Percentiles rank a stretch among this genome's conserved stretches.
phyloP scores from a whole-genome alignment of 2,329 filamentous ascomycete species.

The Huntiella abstrusa region DNA sequence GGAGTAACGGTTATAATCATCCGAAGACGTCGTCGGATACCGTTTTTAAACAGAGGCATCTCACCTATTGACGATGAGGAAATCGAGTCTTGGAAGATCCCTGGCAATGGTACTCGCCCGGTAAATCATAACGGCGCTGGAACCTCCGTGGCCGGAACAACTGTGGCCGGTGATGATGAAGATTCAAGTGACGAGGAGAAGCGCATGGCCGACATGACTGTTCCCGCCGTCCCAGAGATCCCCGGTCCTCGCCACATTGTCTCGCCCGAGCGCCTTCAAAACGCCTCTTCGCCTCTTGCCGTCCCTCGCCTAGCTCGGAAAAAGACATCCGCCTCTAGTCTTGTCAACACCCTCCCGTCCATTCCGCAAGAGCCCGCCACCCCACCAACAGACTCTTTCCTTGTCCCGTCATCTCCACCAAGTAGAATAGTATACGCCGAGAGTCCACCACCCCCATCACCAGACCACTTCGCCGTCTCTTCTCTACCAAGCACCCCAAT shows the following conservation, averaged over 20 bases:
- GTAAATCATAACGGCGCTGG: conserved; percentile 16
- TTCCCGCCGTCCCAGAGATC: background rate
- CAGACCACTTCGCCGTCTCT: conserved; percentile 9
- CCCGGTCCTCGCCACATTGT: no score
- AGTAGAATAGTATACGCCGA: conserved; percentile 36
- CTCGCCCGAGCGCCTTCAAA: no score
- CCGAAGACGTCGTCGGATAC: conserved; percentile 20
- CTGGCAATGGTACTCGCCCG: conserved; percentile 13
- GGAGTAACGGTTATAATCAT: conserved; percentile 21
- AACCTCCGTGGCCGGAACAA: background rate
- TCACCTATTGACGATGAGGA: conserved; percentile 47
- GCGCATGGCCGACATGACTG: background rate
- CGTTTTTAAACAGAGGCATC: conserved; percentile 33
- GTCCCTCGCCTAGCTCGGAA: conserved; percentile 3
- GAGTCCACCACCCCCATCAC: conserved; percentile 12
- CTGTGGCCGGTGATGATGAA: background rate
- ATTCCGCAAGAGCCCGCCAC: conserved; percentile 16
- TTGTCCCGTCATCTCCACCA: conserved; percentile 17
- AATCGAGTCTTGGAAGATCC: conserved; percentile 43
- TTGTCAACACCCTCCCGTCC: conserved; percentile 12
- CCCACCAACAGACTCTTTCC: conserved; percentile 14
- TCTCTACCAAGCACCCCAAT: conserved; percentile 24
- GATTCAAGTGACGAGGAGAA: background rate
- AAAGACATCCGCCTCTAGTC: conserved; percentile 10
- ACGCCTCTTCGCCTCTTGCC: background rate